phyloP scores from a whole-genome alignment of 495 filamentous ascomycete genomes.

The Trypethelium eluteriae region DNA sequence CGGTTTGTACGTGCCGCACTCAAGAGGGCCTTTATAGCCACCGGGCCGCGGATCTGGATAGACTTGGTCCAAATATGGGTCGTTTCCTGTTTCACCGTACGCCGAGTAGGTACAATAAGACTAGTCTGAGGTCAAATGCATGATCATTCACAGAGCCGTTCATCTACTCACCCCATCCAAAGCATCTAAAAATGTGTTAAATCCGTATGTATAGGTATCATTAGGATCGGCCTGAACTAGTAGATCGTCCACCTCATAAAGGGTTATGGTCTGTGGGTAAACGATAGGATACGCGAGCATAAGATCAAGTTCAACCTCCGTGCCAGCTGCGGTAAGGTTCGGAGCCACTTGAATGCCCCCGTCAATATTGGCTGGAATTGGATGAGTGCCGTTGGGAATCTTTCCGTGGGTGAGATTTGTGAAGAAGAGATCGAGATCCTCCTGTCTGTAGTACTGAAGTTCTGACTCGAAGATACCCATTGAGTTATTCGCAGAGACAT shows the following conservation, averaged over 20 bases:
- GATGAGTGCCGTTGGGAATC: constrained; percentile 21
- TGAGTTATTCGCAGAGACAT: constrained; percentile 1
- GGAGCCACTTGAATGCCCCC: constrained; percentile 9
- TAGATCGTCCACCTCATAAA: constrained; percentile 17
- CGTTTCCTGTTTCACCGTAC: constrained; percentile 18
- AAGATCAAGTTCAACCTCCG: constrained; percentile 16
- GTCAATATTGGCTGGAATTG: constrained; percentile 12
- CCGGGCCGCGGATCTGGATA: constrained; percentile 8
- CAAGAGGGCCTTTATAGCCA: constrained; percentile 15
- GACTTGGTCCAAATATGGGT: constrained; percentile 7
- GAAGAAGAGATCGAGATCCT: constrained; percentile 19
- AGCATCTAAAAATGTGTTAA: constrained; percentile 17
- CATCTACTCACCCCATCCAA: constrained; percentile 13
- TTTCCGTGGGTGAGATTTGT: constrained; percentile 12
- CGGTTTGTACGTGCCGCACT: constrained; percentile 16
- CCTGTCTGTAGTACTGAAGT: constrained; percentile 18
- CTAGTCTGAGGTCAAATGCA: neutral
- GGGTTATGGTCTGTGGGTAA: constrained; percentile 15
- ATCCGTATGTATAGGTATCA: constrained; percentile 6
- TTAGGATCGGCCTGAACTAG: constrained; percentile 12
- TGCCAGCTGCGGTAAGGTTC: constrained; percentile 11
- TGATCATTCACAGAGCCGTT: neutral
- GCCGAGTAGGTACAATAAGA: constrained; percentile 19
- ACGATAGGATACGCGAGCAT: constrained; percentile 17
- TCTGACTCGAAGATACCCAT: constrained; percentile 18